Evolutionary conservation across 2,329 filamentous ascomycete species (phyloP), one percentile per base, ranked within the genome.

Genomic region (Stachybotrys elegans): DNA sequence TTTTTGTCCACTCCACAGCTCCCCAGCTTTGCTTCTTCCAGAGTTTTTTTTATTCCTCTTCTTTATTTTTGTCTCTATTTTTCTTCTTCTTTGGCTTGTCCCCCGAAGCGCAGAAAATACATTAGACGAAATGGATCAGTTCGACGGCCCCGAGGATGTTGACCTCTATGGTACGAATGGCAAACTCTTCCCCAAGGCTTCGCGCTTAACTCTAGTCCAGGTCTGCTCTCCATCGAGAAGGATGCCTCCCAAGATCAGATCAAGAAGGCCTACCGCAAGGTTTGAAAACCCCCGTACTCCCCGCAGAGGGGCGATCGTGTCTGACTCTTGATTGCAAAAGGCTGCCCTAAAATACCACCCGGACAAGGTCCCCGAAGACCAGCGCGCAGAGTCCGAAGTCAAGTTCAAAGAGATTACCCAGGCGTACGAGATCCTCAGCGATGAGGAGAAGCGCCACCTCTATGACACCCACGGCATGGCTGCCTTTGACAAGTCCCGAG

Each of bases 401-500:
- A 90, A 84, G 61, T 98, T 98, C 82, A 98, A 98, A 71, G 74
- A 83, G 44, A 84, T 95, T 46, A 91, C 87, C 48, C 86, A 94
- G 70, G 93, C 93, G 56, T 98, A 98, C 74, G 93, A 98, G 63
- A 97, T 98, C 62, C 88, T 98, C 44, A 86, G 82, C 69, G 92
- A 98, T 75, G 92, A 97, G 51, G 83, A 97, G 49, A 96, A 95
- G 67, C 86, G 93, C 59, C 78, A 87, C 45, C 70, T 94, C 50
- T 98, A 98, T 72, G 93, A 98, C 61, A 83, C 82, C 50, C 88
- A 95, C 62, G 93, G 93, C 70, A 96, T 97, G 91, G 81, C 87
- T 35, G 93, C 92, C 47, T 97, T 98, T 62, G 90, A 96, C 62
- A 81, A 86, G 41, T 83, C 81, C 29, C 73, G 81, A 43, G 78